Base-by-base conservation (phyloP, 2,329 filamentous ascomycete genomes). In the Stemphylium lycopersici region DNA sequence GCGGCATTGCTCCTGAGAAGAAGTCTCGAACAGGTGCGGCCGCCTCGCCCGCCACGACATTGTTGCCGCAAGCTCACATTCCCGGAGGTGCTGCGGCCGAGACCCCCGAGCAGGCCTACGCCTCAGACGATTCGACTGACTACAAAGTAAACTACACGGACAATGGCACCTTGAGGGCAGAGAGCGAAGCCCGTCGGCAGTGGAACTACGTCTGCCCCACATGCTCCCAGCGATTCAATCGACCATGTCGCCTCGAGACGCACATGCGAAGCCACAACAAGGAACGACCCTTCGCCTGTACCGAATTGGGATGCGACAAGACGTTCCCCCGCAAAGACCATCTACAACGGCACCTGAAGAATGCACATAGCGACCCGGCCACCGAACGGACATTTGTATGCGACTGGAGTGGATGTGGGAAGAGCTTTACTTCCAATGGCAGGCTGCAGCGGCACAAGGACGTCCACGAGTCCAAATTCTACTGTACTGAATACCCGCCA, bases 231-330 rank as follows among this genome's bases (percentile, higher is more conserved):
- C 87, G 88, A 6, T 98, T 95, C 80, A 96, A 96, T 73, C 87
- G 93, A 3, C 92, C 91, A 0, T 89, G 89, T 31, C 86, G 91
- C 24, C 82, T 97, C 3, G 82, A 88, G 55, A 87, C 62, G 13
- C 93, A 98, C 69, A 77, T 93, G 20, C 84, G 91, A 59, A 92
- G 90, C 1, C 93, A 98, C 74, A 93, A 86, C 48, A 91, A 93
- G 63, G 90, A 93, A 64, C 86, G 93, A 1, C 87, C 91, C 0
- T 96, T 90, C 74, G 81, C 82, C 34, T 98, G 93, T 69, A 79
- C 81, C 2, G 83, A 88, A 58, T 77, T 82, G 5, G 87, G 77
- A 37, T 98, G 93, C 70, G 84, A 86, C 66, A 97, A 96, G 78
- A 84, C 87, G 37, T 98, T 96, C 72, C 84, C 91, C 12, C 90